Percentiles rank a stretch among this genome's conserved stretches.
These are phyloP conservation scores for Sporisorium graminicola DNA, from an alignment of 1,284 basidiomycete species.

Conservation along the genomic window DNA sequence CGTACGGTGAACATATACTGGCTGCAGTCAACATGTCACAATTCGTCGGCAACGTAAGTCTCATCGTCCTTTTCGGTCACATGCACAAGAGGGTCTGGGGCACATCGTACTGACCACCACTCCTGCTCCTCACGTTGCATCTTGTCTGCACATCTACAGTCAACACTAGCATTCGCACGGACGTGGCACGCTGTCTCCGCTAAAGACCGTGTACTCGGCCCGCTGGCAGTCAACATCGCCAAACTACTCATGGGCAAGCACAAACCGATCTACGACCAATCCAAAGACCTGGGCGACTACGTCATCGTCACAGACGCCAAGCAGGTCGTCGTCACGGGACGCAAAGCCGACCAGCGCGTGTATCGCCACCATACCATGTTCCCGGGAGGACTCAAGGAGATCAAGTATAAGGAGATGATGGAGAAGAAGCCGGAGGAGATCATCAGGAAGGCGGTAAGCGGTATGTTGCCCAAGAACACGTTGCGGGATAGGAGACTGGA, in stretches of 20 bases:
- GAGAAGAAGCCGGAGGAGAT: constrained; percentile 84
- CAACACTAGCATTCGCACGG: constrained; percentile 89
- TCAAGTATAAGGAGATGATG: constrained; percentile 65
- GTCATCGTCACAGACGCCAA: constrained; percentile 93
- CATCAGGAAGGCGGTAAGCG: constrained; percentile 66
- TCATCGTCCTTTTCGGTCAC: neutral
- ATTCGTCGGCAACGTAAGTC: constrained; percentile 51
- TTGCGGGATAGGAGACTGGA: constrained; percentile 66
- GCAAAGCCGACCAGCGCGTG: constrained; percentile 86
- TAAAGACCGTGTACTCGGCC: constrained; percentile 87
- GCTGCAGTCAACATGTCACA: constrained; percentile 37
- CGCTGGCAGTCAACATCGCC: constrained; percentile 92
- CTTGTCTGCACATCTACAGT: constrained; percentile 73
- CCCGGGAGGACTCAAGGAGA: constrained; percentile 86
- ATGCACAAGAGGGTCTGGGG: neutral
- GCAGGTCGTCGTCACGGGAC: constrained; percentile 87
- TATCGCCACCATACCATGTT: constrained; percentile 93
- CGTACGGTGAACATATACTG: neutral
- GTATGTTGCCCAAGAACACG: constrained; percentile 70
- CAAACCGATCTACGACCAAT: constrained; percentile 95
- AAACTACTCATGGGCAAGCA: constrained; percentile 98
- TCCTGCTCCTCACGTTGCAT: neutral
- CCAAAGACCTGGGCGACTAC: constrained; percentile 79
- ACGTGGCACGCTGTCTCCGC: constrained; percentile 97
- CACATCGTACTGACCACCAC: constrained; percentile 7